Conservation (phyloP, 2,329 filamentous ascomycete genomes). For the Colletotrichum filicis region DNA sequence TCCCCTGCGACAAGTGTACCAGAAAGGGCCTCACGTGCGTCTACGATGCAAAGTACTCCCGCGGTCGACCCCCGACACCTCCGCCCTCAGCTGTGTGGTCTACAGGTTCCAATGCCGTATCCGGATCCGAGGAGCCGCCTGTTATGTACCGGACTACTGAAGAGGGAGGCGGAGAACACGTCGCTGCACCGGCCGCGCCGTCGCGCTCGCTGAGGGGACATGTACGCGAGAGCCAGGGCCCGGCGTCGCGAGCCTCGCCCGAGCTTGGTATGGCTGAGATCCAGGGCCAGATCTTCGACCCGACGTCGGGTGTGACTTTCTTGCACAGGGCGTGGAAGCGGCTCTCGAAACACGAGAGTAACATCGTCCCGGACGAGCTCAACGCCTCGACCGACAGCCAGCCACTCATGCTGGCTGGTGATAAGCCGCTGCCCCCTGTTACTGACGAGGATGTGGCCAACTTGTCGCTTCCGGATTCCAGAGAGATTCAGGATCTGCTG, state of each 20-base stretch:
- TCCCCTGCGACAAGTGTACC: constrained; percentile 46
- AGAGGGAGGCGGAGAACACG: background rate
- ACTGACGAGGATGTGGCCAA: constrained; percentile 42
- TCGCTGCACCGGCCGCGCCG: background rate
- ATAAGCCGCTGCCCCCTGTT: constrained; percentile 55
- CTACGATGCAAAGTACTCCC: constrained; percentile 46
- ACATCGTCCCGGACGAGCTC: constrained; percentile 39
- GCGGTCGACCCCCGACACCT: constrained; percentile 47
- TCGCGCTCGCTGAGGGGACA: constrained; percentile 2
- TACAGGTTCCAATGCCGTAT: background rate
- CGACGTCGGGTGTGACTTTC: constrained; percentile 65
- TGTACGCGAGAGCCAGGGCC: constrained; percentile 24
- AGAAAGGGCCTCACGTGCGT: constrained; percentile 41
- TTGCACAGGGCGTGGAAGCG: constrained; percentile 64
- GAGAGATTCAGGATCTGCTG: constrained; percentile 49
- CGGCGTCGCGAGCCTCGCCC: constrained; percentile 40
- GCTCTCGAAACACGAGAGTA: constrained; percentile 54
- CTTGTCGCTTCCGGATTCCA: constrained; percentile 51
- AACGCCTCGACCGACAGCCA: constrained; percentile 49
- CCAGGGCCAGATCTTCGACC: constrained; percentile 66
- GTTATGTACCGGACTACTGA: constrained; percentile 20
- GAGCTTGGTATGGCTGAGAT: constrained; percentile 49
- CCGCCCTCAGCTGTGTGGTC: constrained; percentile 37
- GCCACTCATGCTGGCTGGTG: constrained; percentile 59
- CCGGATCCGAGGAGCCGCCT: constrained; percentile 19